Evolutionary conservation across 192 early-diverging fungal genomes (phyloP), one percentile per base, ranked within the genome.

Genomic region (Rhizoclosmatium sp.): DNA sequence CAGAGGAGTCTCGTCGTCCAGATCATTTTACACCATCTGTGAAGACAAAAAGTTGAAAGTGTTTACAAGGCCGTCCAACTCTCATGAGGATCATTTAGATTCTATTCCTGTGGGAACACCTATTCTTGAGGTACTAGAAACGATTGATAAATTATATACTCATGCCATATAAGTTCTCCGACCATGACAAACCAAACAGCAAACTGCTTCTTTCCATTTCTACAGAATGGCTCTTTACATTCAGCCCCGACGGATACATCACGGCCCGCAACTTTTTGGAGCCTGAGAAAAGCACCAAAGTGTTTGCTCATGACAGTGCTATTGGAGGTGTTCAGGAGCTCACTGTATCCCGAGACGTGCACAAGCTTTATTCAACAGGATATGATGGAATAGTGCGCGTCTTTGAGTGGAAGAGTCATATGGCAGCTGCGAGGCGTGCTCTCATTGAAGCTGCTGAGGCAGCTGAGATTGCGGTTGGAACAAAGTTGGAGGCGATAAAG

Each of bases 331-430:
- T 87, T 2, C 39, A 44, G 4, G 70, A 82, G 16, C 71, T 83
- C 5, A 80, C 79, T 4, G 45, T 85, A 4, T 85, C 79, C 7
- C 48, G 75, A 14, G 85, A 89, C 73, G 78, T 79, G 31, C 58
- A 83, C 5, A 45, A 62, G 40, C 54, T 89, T 1, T 80, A 82
- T 65, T 80, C 85, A 3, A 59, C 79, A 4, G 89, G 89, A 9
- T 58, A 65, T 47, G 89, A 87, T 61, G 83, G 85, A 0, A 23
- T 87, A 2, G 5, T 90, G 1, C 72, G 80, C 14, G 47, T 79
- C 2, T 89, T 82, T 73, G 86, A 89, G 16, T 90, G 89, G 89
- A 80, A 82, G 48, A 84, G 51, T 16, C 59, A 80, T 61, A 79
- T 42, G n/a, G 65, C 83, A 2, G 74, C 81, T 4, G 83, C 84